Evolutionary conservation across 1,284 basidiomycete genomes (phyloP).

Genomic region (Leucoagaricus sp.): DNA sequence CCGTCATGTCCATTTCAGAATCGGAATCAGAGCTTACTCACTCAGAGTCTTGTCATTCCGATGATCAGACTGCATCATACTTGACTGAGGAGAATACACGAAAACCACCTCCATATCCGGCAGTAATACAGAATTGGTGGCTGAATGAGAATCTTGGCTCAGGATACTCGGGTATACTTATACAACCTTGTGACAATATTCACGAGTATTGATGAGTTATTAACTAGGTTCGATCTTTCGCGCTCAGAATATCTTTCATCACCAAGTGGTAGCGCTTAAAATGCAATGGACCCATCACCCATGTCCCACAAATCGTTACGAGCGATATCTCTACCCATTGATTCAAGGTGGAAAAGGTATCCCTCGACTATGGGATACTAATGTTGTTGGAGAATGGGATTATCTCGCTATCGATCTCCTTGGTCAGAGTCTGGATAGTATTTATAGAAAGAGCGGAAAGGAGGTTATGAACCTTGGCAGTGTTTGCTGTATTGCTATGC

Average conservation of each 20-base stretch:
- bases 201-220: not conserved
- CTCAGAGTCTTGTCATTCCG: constrained; percentile 13
- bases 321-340: constrained; percentile 66
- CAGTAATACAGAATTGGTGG: constrained; percentile 48
- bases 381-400: constrained; percentile 63
- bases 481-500: constrained; percentile 71
- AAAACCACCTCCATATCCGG: constrained; percentile 33
- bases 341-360: constrained; percentile 74
- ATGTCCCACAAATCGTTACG: constrained; percentile 74
- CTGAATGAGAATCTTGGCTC: constrained; percentile 48
- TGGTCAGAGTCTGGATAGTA: constrained; percentile 63
- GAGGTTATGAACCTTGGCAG: constrained; percentile 66
- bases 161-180: constrained; percentile 51
- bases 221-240: constrained; percentile 64
- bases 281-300: constrained; percentile 66
- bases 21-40: constrained; percentile 8
- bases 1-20: constrained; percentile 11
- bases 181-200: not conserved
- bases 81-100: constrained; percentile 22
- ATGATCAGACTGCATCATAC: constrained; percentile 13
- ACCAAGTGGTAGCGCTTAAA: constrained; percentile 67
- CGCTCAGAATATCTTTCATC: constrained; percentile 56
- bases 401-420: constrained; percentile 76
- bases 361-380: constrained; percentile 65
- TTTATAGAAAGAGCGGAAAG: constrained; percentile 56